Percentiles rank a stretch among this genome's conserved stretches.
phyloP scores from a whole-genome alignment of 257 asterid genomes.

The Plectranthus barbatus region DNA sequence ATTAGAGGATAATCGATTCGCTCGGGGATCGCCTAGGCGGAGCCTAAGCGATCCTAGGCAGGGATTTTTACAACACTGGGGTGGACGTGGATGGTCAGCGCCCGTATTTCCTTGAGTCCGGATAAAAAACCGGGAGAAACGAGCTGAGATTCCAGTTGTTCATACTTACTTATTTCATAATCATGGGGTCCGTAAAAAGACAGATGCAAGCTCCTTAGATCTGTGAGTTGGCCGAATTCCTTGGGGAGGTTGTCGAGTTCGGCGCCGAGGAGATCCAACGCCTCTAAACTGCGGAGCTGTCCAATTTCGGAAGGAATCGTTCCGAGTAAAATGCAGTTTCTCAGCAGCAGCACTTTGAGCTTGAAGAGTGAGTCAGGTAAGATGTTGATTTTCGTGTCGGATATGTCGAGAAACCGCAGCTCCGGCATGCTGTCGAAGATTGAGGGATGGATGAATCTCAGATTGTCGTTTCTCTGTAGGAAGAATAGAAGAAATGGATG shows the following conservation, averaged over 20 bases:
- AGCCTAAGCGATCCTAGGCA: too few species aligned
- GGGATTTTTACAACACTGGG: too few species aligned
- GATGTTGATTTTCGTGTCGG: slow-evolving; percentile 15
- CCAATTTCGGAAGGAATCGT: slow-evolving; percentile 7
- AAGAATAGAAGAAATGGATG: too few species aligned
- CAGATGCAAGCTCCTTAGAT: slow-evolving; percentile 12
- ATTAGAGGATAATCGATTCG: too few species aligned
- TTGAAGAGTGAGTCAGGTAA: slow-evolving; percentile 18
- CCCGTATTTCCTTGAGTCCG: slow-evolving; percentile 8
- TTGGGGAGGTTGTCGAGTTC: slow-evolving; percentile 4
- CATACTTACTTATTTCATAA: too few species aligned
- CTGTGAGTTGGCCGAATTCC: slow-evolving; percentile 12
- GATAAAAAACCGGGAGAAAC: slow-evolving; percentile 14
- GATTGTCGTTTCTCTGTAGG: slow-evolving; percentile 19
- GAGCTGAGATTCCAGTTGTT: background rate
- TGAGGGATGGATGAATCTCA: slow-evolving; percentile 8
- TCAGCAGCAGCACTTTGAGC: slow-evolving; percentile 15
- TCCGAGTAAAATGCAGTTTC: slow-evolving; percentile 13
- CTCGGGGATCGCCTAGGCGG: too few species aligned
- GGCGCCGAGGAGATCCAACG: slow-evolving; percentile 27
- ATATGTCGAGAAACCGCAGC: slow-evolving; percentile 18
- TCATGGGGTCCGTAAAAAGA: too few species aligned
- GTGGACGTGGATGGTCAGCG: slow-evolving; percentile 20
- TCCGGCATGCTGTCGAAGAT: slow-evolving; percentile 2
- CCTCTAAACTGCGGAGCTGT: slow-evolving; percentile 11